phyloP scores from a whole-genome alignment of 2,329 filamentous ascomycete species.

The Cryphonectria carpinicola region DNA sequence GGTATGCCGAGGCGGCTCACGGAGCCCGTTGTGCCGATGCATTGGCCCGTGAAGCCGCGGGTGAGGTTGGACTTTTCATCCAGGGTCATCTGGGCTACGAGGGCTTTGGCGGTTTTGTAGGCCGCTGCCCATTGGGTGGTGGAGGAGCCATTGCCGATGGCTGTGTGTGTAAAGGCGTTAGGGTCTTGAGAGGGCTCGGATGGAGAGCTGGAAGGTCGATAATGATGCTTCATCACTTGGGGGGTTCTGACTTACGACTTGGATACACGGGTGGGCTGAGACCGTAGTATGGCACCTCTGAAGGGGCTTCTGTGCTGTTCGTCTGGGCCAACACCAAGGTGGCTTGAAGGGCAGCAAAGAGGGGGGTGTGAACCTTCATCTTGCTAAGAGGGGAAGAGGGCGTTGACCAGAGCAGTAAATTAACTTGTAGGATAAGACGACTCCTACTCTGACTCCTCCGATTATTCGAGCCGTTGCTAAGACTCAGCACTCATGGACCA shows the following conservation, averaged over 20 bases:
- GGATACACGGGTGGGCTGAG: conserved; percentile 42
- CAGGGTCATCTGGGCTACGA: conserved; percentile 44
- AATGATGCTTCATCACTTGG: too few species aligned
- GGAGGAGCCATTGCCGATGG: conserved; percentile 36
- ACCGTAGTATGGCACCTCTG: conserved; percentile 40
- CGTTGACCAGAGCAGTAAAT: neutral
- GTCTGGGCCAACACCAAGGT: conserved; percentile 18
- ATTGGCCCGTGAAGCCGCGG: conserved; percentile 39
- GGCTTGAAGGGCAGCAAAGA: conserved; percentile 18
- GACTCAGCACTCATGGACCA: too few species aligned
- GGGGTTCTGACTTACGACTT: conserved; percentile 32
- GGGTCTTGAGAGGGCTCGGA: neutral
- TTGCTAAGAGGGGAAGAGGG: conserved; percentile 7
- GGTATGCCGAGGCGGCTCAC: conserved; percentile 44
- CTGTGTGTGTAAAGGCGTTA: conserved; percentile 27
- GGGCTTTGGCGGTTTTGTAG: conserved; percentile 39
- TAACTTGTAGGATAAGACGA: neutral
- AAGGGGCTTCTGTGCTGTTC: conserved; percentile 26
- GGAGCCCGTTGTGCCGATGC: conserved; percentile 38
- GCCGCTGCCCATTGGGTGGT: conserved; percentile 40
- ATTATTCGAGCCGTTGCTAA: too few species aligned
- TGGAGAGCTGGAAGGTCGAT: too few species aligned
- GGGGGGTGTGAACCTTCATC: conserved; percentile 21
- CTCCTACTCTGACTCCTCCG: neutral
- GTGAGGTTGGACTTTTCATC: conserved; percentile 47